phyloP scores from a whole-genome alignment of 23 red algal genomes.

The Gracilaria vermiculophylla region DNA sequence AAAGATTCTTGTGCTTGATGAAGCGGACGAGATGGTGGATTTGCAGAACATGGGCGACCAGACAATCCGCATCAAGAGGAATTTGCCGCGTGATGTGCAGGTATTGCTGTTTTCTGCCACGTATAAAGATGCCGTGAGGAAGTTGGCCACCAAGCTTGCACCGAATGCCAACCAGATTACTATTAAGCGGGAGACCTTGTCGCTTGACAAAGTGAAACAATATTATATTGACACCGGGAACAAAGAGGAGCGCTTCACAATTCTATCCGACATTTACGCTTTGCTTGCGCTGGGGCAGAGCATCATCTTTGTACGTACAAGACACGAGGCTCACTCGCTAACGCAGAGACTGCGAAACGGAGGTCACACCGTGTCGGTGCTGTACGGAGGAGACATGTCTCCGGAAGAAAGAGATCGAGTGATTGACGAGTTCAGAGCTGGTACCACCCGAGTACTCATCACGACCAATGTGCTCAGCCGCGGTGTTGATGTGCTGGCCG shows the following conservation, averaged over 20 bases:
- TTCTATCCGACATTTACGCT: conserved; percentile 89
- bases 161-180: conserved; percentile 91
- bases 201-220: conserved; percentile 84
- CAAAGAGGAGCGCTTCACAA: conserved; percentile 69
- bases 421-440: conserved; percentile 91
- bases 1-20: conserved; percentile 94
- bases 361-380: conserved; percentile 88
- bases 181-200: conserved; percentile 89
- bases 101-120: conserved; percentile 94
- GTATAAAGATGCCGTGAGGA: conserved; percentile 82
- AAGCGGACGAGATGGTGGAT: conserved; percentile 97
- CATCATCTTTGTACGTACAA: conserved; percentile 88
- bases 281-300: conserved; percentile 82
- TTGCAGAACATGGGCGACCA: conserved; percentile 96
- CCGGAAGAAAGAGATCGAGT: conserved; percentile 93
- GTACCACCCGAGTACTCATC: conserved; percentile 85
- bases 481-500: conserved; percentile 86
- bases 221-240: conserved; percentile 84
- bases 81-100: conserved; percentile 69
- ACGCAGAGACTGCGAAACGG: conserved; percentile 69
- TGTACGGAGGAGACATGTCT: conserved; percentile 91
- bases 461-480: conserved; percentile 90
- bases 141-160: conserved; percentile 71
- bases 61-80: conserved; percentile 86
- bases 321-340: conserved; percentile 60